Evolutionary conservation across 2,329 filamentous ascomycete genomes (phyloP), one percentile per base, ranked within the genome.

Genomic region (Sarocladiaceae sp.): DNA sequence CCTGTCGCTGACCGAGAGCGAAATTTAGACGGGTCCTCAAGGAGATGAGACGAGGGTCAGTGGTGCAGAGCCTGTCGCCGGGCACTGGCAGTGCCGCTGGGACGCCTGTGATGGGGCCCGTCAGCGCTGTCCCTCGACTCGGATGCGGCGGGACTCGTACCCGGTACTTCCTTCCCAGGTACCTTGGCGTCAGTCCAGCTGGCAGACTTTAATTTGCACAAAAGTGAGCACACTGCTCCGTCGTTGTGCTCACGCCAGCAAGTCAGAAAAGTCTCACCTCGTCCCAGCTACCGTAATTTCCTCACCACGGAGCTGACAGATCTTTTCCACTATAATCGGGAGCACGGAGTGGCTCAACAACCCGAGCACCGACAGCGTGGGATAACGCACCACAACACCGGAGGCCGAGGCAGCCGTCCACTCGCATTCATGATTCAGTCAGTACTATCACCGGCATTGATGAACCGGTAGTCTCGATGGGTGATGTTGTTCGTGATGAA

Each of bases 71-170:
- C 23, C 40, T 46, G 40, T 33, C 44, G 33, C 44, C 20, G 26
- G 44, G 44, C 44, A 48, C 44, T 18, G 44, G 44, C 44, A 31
- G 28, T 33, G 17, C 44, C 33, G 44, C 26, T 31, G 26, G 18
- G 44, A 5, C n/a, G n/a, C n/a, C n/a, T n/a, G n/a, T n/a, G n/a
- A n/a, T n/a, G n/a, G 4, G 5, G 26, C 44, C 26, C 13, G 23
- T 48, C 17, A 33, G 44, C 44, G 33, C 4, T 28, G 17, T 13
- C 40, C 26, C 23, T 31, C 26, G 44, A 48, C 26, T 48, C 44
- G 44, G 44, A 48, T 11, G 44, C 44, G 25, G 44, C 44, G 44
- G 44, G n/a, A 48, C 26, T 33, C 3, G 44, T 48, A 26, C 26
- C 25, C 26, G 44, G 44, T 48, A 48, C 44, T n/a, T 48, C 17